phyloP scores from a whole-genome alignment of 2,329 filamentous ascomycete genomes.

The Apiospora koreana region DNA sequence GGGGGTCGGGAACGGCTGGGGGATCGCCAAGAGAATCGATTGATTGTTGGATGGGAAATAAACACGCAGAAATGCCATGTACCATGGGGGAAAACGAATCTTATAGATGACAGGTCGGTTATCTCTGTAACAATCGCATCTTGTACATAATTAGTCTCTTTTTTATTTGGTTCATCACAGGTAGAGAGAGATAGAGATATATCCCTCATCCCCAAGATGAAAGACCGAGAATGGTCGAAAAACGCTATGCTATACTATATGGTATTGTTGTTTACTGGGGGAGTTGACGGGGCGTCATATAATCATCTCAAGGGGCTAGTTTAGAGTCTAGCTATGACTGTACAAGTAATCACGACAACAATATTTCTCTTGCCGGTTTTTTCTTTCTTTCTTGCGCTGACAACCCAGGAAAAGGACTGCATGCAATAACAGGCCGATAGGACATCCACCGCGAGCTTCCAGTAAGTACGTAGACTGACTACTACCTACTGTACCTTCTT shows the following conservation, averaged over 20 bases:
- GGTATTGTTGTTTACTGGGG: conserved; percentile 6
- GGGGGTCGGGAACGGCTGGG: conserved; percentile 59
- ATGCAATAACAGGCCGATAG: neutral
- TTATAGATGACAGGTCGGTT: neutral
- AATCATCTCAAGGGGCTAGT: neutral
- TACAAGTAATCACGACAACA: neutral
- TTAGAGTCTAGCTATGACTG: neutral
- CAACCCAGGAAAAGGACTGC: too few relatives aligned
- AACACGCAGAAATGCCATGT: neutral
- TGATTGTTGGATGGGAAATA: conserved; percentile 24
- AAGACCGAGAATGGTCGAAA: neutral
- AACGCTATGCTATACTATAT: conserved; percentile 1
- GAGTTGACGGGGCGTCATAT: neutral
- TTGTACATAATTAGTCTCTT: neutral
- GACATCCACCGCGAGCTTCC: too few relatives aligned
- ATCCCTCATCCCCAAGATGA: neutral
- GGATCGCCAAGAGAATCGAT: conserved; percentile 57
- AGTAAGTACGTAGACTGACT: too few relatives aligned
- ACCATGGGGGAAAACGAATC: neutral
- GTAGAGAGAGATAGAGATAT: neutral
- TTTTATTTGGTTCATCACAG: neutral
- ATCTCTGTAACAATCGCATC: neutral
- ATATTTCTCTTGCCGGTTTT: neutral
- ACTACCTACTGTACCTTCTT: conserved; percentile 43
- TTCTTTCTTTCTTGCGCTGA: neutral